Evolutionary conservation across 2,329 filamentous ascomycete genomes (phyloP).

Genomic region (Camillea tinctor): DNA sequence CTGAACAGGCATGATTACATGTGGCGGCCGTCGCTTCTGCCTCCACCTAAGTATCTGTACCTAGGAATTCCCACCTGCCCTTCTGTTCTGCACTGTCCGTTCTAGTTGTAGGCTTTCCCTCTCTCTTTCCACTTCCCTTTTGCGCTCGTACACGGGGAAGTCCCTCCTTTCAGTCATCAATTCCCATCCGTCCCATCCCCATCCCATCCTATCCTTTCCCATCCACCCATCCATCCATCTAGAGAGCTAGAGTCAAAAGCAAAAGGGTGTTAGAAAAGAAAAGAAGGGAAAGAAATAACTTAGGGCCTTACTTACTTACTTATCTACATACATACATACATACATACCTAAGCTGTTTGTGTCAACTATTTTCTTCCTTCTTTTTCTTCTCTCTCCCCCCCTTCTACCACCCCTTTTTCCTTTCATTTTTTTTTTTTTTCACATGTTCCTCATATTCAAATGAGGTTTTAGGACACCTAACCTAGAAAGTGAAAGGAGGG

Average conservation of each 20-base stretch:
- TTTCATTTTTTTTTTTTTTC: not conserved
- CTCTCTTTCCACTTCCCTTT: not conserved
- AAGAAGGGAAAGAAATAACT: not conserved
- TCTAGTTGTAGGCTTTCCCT: conserved; percentile 9
- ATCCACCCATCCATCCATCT: not conserved
- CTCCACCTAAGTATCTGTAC: conserved; percentile 13
- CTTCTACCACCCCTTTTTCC: conserved; percentile 1
- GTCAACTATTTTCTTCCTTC: conserved; percentile 1
- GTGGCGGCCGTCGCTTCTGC: conserved; percentile 10
- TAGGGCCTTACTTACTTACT: not conserved
- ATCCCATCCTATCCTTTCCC: too few relatives aligned
- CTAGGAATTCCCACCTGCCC: not conserved
- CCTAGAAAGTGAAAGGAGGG: conserved; percentile 1
- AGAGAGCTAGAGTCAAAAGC: not conserved
- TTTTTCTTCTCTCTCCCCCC: conserved; percentile 3
- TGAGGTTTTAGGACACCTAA: not conserved
- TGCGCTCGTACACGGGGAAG: not conserved
- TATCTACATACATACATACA: too few relatives aligned
- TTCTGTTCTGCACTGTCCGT: not conserved
- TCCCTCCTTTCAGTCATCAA: conserved; percentile 20
- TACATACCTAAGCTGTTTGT: not conserved
- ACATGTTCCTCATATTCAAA: not conserved
- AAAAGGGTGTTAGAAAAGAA: conserved; percentile 2
- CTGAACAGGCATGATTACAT: conserved; percentile 17
- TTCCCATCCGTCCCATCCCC: too few relatives aligned